phyloP scores from a whole-genome alignment of 495 filamentous ascomycete genomes.

The Tuber brumale region DNA sequence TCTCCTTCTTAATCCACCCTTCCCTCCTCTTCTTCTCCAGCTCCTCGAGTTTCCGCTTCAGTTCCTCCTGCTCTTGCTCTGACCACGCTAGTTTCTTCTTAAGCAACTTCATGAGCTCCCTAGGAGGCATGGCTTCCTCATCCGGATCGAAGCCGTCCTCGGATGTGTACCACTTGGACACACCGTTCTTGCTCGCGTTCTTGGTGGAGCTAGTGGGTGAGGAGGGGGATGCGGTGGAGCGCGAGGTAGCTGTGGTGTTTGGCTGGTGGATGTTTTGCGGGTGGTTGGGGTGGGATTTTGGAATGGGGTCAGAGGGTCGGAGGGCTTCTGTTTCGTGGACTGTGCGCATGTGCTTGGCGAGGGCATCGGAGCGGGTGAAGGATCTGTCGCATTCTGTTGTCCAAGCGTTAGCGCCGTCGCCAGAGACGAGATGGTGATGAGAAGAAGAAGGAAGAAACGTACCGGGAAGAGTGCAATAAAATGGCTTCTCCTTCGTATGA shows the following conservation, averaged over 20 bases:
- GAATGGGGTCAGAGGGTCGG: conserved; percentile 77
- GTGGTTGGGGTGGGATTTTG: conserved; percentile 62
- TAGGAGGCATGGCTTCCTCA: conserved; percentile 63
- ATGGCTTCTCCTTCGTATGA: conserved; percentile 96
- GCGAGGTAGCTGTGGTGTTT: conserved; percentile 1
- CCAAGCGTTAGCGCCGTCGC: background rate
- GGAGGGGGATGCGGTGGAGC: conserved; percentile 15
- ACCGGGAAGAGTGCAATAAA: conserved; percentile 93
- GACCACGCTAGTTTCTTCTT: conserved; percentile 77
- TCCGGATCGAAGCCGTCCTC: conserved; percentile 64
- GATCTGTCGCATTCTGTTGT: conserved; percentile 85
- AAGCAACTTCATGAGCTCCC: conserved; percentile 64
- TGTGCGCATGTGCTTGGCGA: conserved; percentile 97
- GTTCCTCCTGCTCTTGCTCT: conserved; percentile 58
- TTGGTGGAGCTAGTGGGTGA: conserved; percentile 9
- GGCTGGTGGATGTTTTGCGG: conserved; percentile 38
- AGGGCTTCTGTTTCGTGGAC: conserved; percentile 95
- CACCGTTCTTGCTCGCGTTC: conserved; percentile 41
- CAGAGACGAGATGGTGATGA: background rate
- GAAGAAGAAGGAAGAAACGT: conserved; percentile 34
- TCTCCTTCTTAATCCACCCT: conserved; percentile 82
- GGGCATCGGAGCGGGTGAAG: conserved; percentile 92
- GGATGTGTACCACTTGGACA: conserved; percentile 51
- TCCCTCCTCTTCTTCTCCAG: conserved; percentile 62
- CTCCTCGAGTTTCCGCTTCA: conserved; percentile 58